Conservation (phyloP, 495 filamentous ascomycete species). For the Penicillium bialowiezense region DNA sequence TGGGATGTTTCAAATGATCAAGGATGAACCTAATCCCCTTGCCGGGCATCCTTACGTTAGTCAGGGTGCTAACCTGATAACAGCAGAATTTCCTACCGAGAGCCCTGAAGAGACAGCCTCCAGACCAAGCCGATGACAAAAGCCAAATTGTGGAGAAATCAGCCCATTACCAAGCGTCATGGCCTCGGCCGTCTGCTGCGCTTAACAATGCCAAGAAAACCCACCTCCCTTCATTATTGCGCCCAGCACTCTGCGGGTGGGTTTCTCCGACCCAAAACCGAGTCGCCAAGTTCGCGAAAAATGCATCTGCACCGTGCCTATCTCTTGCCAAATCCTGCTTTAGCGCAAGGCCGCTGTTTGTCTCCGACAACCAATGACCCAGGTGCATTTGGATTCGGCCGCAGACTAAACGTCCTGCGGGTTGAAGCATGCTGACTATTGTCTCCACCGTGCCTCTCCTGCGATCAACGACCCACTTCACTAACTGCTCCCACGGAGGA, state of each 20-base stretch:
- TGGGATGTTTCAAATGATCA: background rate
- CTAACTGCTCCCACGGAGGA: too few species aligned
- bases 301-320: background rate
- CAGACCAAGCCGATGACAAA: background rate
- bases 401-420: background rate
- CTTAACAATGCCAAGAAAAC: slow-evolving; percentile 6
- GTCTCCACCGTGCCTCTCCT: too few species aligned
- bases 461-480: too few species aligned
- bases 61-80: too few species aligned
- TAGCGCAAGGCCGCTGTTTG: background rate
- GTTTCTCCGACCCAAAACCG: background rate
- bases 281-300: background rate
- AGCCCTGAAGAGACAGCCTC: too few species aligned
- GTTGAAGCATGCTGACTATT: background rate
- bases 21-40: background rate
- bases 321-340: background rate
- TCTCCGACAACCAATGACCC: background rate
- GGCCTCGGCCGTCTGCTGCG: slow-evolving; percentile 20
- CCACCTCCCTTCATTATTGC: background rate
- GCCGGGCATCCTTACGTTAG: background rate
- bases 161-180: slow-evolving; percentile 22
- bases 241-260: background rate
- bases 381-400: background rate
- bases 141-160: slow-evolving; percentile 3
- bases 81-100: too few species aligned